Percentiles rank a stretch among this genome's conserved stretches.
Conservation (phyloP, 345 rosid genomes). For the Euclidium syriacum region DNA sequence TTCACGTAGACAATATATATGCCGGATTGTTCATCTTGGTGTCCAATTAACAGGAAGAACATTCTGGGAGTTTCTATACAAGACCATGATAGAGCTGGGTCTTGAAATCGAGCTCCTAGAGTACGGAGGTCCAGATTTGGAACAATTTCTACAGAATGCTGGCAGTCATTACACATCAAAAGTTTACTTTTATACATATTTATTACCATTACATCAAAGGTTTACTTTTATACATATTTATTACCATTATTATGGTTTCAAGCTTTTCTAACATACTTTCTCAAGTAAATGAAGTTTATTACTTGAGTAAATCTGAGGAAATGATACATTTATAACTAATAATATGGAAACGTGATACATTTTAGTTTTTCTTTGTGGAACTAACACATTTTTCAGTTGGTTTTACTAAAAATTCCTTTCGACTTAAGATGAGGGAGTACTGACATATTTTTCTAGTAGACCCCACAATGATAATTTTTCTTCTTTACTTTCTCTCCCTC, state of each 20-base stretch:
- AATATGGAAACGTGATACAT: too few species aligned
- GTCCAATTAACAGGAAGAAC: constrained; percentile 84
- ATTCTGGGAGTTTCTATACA: constrained; percentile 82
- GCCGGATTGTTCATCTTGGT: constrained; percentile 95
- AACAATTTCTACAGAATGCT: constrained; percentile 86
- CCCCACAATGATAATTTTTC: too few species aligned
- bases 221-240: constrained; percentile 20
- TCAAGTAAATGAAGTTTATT: too few species aligned
- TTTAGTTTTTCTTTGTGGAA: too few species aligned
- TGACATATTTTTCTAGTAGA: too few species aligned
- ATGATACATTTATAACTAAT: too few species aligned
- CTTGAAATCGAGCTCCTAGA: constrained; percentile 92
- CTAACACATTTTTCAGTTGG: too few species aligned
- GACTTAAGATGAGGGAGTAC: too few species aligned
- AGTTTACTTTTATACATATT: constrained; percentile 36
- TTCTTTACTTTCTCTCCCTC: too few species aligned
- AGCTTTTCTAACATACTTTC: too few species aligned
- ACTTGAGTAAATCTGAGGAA: too few species aligned
- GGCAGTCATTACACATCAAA: constrained; percentile 62
- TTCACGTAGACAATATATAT: constrained; percentile 65
- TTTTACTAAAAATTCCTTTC: too few species aligned
- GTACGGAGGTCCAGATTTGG: constrained; percentile 96
- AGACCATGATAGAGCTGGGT: constrained; percentile 77
- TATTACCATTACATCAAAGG: constrained; percentile 65
- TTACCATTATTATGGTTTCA: neutral